phyloP scores from a whole-genome alignment of 805 yeast species.

The Pichia occidentalis region DNA sequence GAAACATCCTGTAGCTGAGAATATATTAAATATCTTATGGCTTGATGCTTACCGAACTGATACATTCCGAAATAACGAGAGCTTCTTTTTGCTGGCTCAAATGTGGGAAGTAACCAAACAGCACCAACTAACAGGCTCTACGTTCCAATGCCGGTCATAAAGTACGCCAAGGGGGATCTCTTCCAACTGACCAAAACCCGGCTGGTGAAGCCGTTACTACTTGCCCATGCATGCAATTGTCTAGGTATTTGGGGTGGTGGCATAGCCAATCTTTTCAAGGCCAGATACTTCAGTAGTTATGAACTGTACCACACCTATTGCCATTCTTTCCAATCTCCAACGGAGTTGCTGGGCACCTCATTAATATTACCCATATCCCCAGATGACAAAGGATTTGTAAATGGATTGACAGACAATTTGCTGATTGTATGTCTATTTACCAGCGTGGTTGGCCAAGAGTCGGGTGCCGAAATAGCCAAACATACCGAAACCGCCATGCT shows the following conservation, averaged over 20 bases:
- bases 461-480: conserved; percentile 39
- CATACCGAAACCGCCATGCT: conserved; percentile 46
- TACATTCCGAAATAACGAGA: too few species aligned
- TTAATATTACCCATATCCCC: conserved; percentile 35
- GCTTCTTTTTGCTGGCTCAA: too few species aligned
- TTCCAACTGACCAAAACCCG: conserved; percentile 31
- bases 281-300: conserved; percentile 52
- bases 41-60: too few species aligned
- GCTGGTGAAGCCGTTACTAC: conserved; percentile 32
- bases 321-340: conserved; percentile 18
- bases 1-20: too few species aligned
- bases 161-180: conserved; percentile 52
- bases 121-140: too few species aligned
- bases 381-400: conserved; percentile 29
- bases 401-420: conserved; percentile 20
- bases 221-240: conserved; percentile 79
- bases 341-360: conserved; percentile 48
- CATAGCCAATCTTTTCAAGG: conserved; percentile 54
- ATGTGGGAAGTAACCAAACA: too few species aligned
- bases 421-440: conserved; percentile 69
- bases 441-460: conserved; percentile 47
- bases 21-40: too few species aligned
- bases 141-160: too few species aligned
- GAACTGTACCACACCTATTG: conserved; percentile 42
- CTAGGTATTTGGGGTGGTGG: conserved; percentile 85